Conservation (phyloP, 176 grass and related monocot species). For the Triticum timopheevii region DNA sequence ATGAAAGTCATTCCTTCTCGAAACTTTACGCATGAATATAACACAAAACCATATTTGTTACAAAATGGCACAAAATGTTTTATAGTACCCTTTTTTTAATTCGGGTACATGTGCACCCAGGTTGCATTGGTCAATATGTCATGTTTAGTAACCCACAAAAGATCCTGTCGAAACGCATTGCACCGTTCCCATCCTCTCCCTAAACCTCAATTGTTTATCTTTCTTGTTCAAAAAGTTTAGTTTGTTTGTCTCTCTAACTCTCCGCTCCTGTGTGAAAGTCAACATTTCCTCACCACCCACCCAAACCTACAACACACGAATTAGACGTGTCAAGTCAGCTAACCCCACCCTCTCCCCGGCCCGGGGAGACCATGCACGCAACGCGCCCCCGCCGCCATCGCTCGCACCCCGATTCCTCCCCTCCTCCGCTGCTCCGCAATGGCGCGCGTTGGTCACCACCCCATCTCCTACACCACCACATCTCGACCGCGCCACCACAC, state of each 20-base stretch:
- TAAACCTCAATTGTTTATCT: no score
- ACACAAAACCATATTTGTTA: no score
- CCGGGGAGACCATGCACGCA: neutral
- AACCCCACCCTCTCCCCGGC: constrained; percentile 48
- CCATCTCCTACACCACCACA: constrained; percentile 25
- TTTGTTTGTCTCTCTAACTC: no score
- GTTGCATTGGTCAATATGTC: no score
- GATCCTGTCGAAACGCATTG: neutral
- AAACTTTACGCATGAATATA: no score
- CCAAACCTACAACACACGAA: constrained; percentile 48
- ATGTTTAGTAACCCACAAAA: neutral
- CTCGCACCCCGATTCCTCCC: neutral
- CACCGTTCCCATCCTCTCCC: neutral
- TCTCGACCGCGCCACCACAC: neutral
- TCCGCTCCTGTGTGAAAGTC: neutral
- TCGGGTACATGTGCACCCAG: no score
- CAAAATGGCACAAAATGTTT: no score
- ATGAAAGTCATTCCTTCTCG: no score
- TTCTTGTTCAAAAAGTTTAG: no score
- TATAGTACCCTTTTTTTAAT: no score
- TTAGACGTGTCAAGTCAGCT: constrained; percentile 58
- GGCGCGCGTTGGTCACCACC: constrained; percentile 60
- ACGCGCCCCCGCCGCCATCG: constrained; percentile 16
- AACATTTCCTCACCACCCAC: constrained; percentile 42
- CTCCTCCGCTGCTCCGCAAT: neutral